Conservation (phyloP, 768 basidiomycete genomes). For the Pleurotus salmoneostramineus region DNA sequence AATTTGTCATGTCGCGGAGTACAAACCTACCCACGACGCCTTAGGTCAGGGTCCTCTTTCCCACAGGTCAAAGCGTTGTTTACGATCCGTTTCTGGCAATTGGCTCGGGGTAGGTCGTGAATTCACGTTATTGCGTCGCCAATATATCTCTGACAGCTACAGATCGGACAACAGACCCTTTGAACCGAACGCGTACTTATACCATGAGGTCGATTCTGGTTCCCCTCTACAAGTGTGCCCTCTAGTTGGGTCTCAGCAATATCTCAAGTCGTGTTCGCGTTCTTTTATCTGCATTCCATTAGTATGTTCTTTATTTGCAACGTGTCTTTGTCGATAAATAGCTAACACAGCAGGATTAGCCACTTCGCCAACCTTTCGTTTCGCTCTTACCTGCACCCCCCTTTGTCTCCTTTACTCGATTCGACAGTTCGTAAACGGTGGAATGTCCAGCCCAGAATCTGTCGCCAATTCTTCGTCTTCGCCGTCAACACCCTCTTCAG, state of each 20-base stretch:
- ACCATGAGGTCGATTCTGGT: neutral
- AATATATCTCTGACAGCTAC: neutral
- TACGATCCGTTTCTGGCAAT: conserved; percentile 1
- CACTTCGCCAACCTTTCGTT: neutral
- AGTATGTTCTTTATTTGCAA: conserved; percentile 8
- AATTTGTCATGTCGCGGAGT: conserved; percentile 2
- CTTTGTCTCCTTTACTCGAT: neutral
- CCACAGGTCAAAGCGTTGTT: conserved; percentile 6
- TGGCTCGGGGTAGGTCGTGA: neutral
- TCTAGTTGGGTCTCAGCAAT: neutral
- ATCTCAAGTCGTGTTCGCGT: neutral
- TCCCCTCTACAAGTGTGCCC: neutral
- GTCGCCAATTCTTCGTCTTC: neutral
- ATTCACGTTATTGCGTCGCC: neutral
- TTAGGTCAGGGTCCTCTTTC: conserved; percentile 1
- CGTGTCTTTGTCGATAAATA: conserved; percentile 8
- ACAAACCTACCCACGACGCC: too few relatives aligned
- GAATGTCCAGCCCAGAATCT: conserved; percentile 1
- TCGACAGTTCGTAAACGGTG: neutral
- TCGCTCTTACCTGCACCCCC: neutral
- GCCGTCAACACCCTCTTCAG: neutral
- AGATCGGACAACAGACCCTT: conserved; percentile 1
- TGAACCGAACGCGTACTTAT: neutral
- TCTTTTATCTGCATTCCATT: conserved; percentile 5
- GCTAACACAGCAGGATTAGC: neutral